Percentiles rank a stretch among this genome's conserved stretches.
phyloP scores from a whole-genome alignment of 2,329 filamentous ascomycete species.

The Neonectria sp. region DNA sequence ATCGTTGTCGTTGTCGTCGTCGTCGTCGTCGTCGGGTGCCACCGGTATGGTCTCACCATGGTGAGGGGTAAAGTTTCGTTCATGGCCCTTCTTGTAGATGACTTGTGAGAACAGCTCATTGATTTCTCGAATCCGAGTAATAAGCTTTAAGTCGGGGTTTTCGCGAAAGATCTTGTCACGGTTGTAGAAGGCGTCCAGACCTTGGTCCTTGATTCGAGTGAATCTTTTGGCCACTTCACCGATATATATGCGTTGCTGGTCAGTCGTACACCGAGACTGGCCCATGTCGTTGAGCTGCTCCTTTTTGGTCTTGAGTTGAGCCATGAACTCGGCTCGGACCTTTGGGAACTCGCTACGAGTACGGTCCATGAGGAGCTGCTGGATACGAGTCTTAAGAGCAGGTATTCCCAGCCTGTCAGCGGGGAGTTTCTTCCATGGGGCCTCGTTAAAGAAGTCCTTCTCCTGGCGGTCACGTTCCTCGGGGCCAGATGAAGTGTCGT shows the following conservation, averaged over 20 bases:
- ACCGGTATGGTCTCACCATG: no score
- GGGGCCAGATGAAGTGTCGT: constrained; percentile 54
- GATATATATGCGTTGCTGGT: constrained; percentile 54
- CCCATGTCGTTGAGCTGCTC: constrained; percentile 50
- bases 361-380: constrained; percentile 56
- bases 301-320: constrained; percentile 28
- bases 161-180: constrained; percentile 44
- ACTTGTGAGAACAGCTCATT: no score
- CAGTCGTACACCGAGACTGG: constrained; percentile 42
- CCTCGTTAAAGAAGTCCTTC: constrained; percentile 53
- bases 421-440: constrained; percentile 54
- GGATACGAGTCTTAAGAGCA: constrained; percentile 54
- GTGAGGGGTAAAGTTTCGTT: no score
- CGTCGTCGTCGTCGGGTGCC: no score
- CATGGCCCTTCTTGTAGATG: no score
- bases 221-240: constrained; percentile 55
- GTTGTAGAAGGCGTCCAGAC: constrained; percentile 55
- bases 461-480: constrained; percentile 53
- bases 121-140: no score
- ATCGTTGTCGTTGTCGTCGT: no score
- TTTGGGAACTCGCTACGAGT: constrained; percentile 57
- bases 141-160: no score
- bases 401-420: constrained; percentile 52
- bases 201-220: constrained; percentile 45
- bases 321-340: constrained; percentile 51